Base-by-base conservation (phyloP, 805 yeast species). In the Hanseniaspora hatyaiensis region DNA sequence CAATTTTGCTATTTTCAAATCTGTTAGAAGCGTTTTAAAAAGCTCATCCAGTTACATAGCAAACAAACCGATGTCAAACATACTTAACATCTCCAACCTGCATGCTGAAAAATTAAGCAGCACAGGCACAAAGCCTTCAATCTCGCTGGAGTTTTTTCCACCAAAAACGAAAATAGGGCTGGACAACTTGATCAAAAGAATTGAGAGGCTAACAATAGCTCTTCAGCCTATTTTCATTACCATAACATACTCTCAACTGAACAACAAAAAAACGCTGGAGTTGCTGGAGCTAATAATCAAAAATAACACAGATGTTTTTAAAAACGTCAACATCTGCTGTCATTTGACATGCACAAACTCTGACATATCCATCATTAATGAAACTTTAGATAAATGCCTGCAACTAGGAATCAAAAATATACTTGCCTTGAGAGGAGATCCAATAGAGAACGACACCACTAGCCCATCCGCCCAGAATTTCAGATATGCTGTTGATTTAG, bases 161-260 rank as follows among this genome's bases (percentile, higher is more conserved):
- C 98, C 99, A 20, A 87, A 92, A 64, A 92, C 98, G 0, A 88
- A 83, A 58, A 68, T 77, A 2, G 98, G 97, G 55, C 73, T 82
- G 61, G 73, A 82, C 53, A 92, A 92, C 64, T 67, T 92, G 52
- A 69, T 83, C 42, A 86, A 88, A 24, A 81, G 99, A 64, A 75
- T 92, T 65, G 77, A 77, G 57, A 78, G 99, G 58, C 81, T 92
- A 88, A 38, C 44, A 5, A 77, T 84, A 53, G 81, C 82, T 3
- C 66, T 92, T 52, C 88, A 87, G 49, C 97, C 97, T 3, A 67
- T 81, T 13, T 94, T 92, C 61, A 80, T 89, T 47, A 85, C 95
- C 3, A 82, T 92, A 12, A 92, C 99, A 0, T 92, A 97, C 96
- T 98, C 97, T 29, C 97, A 98, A 4, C 97, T 97, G 34, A 86